Base-by-base conservation (phyloP, 352 stramenopile genomes). In the Aphanomyces invadans region DNA sequence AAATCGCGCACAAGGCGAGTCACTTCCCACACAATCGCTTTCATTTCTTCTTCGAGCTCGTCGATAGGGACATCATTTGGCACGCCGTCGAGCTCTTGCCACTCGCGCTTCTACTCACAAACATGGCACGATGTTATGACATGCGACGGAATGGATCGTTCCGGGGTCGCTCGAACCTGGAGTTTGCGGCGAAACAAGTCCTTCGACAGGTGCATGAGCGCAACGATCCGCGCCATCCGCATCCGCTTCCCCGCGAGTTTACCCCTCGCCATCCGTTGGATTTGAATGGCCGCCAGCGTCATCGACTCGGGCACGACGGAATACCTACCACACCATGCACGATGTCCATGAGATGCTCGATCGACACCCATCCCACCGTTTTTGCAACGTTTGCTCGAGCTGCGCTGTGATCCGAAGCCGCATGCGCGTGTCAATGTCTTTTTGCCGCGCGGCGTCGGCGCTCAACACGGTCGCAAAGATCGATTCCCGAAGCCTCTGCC, bases 391-490 rank as follows among this genome's bases (percentile, higher is more conserved):
- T n/a, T 57, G 49, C 49, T 57, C 49, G 19, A 57, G 17, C 19
- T 57, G 49, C 49, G 23, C 23, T 15, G 23, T 38, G 2, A 57
- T 19, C 10, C 39, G 25, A 2, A 46, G 21, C 2, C 53, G 53
- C 29, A 46, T 1, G 29, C 31, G 53, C 10, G 23, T 28, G 17
- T 62, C 53, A 10, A 25, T 48, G 5, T 62, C 32, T 17, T 31
- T 48, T n/a, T 46, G 53, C 21, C 33, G 3, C 31, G 21, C 25
- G 7, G 36, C 53, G 29, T 62, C 29, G 53, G 53, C 59, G 29
- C 55, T 65, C 15, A 56, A 3, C 9, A 65, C 59, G 17, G 33
- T 52, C 46, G 59, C n/a, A 65, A 65, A 65, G 39, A 65, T 65
- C 12, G 59, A 65, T 36, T 65, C 59, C 10, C 59, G 59, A 21